Base-by-base conservation (phyloP, 352 stramenopile species). In the Pythium aristosporum region DNA sequence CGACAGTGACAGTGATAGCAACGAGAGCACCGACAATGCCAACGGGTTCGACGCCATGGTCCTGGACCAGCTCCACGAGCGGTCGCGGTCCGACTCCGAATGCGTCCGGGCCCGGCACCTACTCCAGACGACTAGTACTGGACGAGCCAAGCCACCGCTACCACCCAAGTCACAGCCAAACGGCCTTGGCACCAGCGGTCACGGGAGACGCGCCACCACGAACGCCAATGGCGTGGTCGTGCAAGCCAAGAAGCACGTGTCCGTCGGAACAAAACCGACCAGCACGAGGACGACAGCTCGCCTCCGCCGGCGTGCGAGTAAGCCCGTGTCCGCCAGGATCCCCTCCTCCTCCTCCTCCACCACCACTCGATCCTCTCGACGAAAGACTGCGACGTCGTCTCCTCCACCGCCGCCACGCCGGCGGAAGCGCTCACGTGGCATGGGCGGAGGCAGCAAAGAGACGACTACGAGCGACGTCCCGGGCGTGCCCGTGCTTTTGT, bases 401-500 rank as follows among this genome's bases (percentile, higher is more conserved):
- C 49, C 49, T 44, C n/a, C 43, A 37, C 43, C 5, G 7, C 56
- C 56, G 20, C 56, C 16, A n/a, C 53, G 52, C 18, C 52, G 50
- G 11, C 52, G 61, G 20, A 57, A 49, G 13, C 61, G 53, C 21
- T 48, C 25, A 5, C 56, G 56, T 4, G 30, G 56, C n/a, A 30
- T 5, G 25, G 56, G 42, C 25, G n/a, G 11, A 7, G 21, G 15
- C 15, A 54, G 9, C 49, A 39, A 34, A 7, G n/a, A 12, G 37
- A 18, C 37, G 37, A 42, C 37, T 16, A 42, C 46, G 11, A 50
- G 42, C 20, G 18, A 44, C 3, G 8, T 32, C 11, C 48, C 63
- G 21, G 66, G 39, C 49, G 80, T 89, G 0, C 83, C 83, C 7
- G 75, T 86, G 39, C 62, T 97, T 51, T 64, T 56, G 21, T 96